These are phyloP conservation scores for Cadophora luteo-olivacea DNA, from an alignment of 2,329 filamentous ascomycete genomes.

Conservation along the genomic window DNA sequence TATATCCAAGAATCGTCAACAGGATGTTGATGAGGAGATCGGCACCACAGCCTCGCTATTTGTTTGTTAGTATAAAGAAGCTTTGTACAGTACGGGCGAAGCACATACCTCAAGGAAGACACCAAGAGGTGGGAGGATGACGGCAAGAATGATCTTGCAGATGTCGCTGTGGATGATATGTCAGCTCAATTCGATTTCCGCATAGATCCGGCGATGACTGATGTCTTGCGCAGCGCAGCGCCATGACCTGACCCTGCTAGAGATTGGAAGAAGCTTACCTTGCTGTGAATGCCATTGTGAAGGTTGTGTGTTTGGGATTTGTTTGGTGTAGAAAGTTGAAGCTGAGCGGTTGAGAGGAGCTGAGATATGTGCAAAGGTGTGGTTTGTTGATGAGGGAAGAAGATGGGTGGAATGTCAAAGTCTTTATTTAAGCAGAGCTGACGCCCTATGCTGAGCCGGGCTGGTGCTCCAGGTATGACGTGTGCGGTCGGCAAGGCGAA, in stretches of 20 bases:
- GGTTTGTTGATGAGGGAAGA: slow-evolving; percentile 3
- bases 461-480: slow-evolving; percentile 18
- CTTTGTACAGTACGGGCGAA: neutral
- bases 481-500: slow-evolving; percentile 6
- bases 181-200: slow-evolving; percentile 27
- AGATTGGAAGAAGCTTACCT: slow-evolving; percentile 48
- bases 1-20: slow-evolving; percentile 74
- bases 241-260: neutral
- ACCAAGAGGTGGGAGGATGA: slow-evolving; percentile 88
- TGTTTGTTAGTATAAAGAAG: slow-evolving; percentile 21
- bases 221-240: neutral
- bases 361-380: neutral
- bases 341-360: neutral
- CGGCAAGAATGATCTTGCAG: slow-evolving; percentile 85
- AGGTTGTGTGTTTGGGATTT: slow-evolving; percentile 8
- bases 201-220: neutral
- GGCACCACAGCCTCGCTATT: slow-evolving; percentile 76
- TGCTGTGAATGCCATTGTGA: slow-evolving; percentile 62
- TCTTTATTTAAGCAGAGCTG: slow-evolving; percentile 18
- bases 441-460: neutral
- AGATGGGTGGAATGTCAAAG: neutral
- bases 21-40: slow-evolving; percentile 94
- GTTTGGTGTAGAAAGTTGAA: neutral
- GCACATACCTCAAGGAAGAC: slow-evolving; percentile 77
- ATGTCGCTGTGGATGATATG: slow-evolving; percentile 61